Evolutionary conservation across 306 rosid species (phyloP), one percentile per base, ranked within the genome.

Genomic region (Trifolium repens): DNA sequence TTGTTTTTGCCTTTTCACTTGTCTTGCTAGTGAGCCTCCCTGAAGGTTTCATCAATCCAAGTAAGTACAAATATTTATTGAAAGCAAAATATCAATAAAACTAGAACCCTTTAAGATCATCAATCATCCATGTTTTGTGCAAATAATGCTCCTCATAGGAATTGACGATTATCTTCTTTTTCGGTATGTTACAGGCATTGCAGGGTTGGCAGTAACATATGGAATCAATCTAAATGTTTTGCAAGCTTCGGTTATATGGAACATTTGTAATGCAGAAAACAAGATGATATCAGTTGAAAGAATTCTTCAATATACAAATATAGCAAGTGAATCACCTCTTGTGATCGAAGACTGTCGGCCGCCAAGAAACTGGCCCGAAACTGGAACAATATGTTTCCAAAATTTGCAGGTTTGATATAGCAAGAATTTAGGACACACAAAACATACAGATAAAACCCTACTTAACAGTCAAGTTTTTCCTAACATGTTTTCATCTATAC

Each of bases 271-370:
- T 74, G 96, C 98, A 46, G 97, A 94, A 87, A 89, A 89, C 78
- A 94, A 90, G 82, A 94, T 94, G 91, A 94, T 94, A 75, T 94
- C 98, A 60, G 97, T 91, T 79, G 98, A 94, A 80, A 94, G 98
- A 81, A 80, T 94, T 60, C 86, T 91, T 68, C 98, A 94, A 69
- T 94, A 91, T 83, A 85, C 91, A 64, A 85, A 86, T 7, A 69
- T 94, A 75, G 44, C 78, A 46, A 91, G 96, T 82, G 98, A 94
- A 80, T 93, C 97, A n/a, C 92, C 96, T 50, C 89, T 89, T 70
- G 81, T 90, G 66, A 86, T 91, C 50, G 90, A 91, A 84, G 87
- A 87, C 22, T 34, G 59, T 72, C 84, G 88, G 44, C 98, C 96
- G 46, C 96, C 96, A 65, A 84, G 66, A 76, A 85, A 88, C 76